Base-by-base conservation (phyloP, 192 early-diverging fungal genomes). In the Nowakowskiella sp. region DNA sequence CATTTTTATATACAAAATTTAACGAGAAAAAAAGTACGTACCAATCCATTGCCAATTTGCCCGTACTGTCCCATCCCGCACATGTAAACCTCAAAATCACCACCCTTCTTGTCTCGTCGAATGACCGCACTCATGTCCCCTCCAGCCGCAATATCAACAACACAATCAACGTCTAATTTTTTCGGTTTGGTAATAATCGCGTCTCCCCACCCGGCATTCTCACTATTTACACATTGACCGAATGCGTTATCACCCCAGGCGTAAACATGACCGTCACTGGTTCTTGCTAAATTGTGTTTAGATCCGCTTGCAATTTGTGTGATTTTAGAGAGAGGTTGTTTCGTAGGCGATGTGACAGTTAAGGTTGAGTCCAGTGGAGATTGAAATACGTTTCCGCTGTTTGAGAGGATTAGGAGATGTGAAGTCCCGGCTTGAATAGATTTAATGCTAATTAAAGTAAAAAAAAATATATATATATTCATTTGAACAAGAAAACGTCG, bases 21-120 rank as follows among this genome's bases (percentile, higher is more conserved):
- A n/a, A n/a, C n/a, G n/a, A n/a, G n/a, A n/a, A 24, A 8, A 13
- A 10, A 7, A 7, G 30, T 31, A 50, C 56, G 34, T n/a, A 58
- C 56, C 8, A 51, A 39, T 10, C 66, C 70, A 29, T 51, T 43
- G 21, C 70, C 70, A 2, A 72, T 59, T 49, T 72, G 70, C 8
- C 71, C 67, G 36, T 63, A 55, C 0, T 33, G 6, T 43, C 68
- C 68, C 52, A 59, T 66, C 6, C 71, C 71, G 42, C 60, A 55
- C 7, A 49, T 48, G 24, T 53, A 45, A 1, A 73, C 66, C 9
- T 62, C 55, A 9, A 55, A 60, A 21, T 44, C 10, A 6, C 56
- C 46, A 13, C 13, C 13, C 13, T 39, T 19, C 6, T 28, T 21
- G 9, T 23, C 4, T n/a, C 67, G 61, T 9, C 68, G 16, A 3